These are phyloP conservation scores for Cronartium quercuum DNA, from an alignment of 1,284 basidiomycete genomes.

Conservation along the genomic window DNA sequence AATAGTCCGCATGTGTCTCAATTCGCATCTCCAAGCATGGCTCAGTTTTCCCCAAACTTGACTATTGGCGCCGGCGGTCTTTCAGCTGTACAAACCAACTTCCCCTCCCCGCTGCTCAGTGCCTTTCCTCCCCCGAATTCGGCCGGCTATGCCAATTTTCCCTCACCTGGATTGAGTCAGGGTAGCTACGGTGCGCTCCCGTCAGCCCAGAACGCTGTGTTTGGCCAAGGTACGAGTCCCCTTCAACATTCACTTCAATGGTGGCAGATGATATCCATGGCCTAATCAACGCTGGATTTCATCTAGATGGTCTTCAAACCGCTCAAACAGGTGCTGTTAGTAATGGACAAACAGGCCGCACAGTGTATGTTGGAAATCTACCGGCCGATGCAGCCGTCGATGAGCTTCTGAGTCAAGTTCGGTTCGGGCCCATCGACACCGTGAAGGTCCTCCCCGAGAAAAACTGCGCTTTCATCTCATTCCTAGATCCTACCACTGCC, in stretches of 20 bases:
- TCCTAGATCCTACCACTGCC: slow-evolving; percentile 81
- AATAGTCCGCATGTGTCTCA: background rate
- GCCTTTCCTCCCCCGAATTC: slow-evolving; percentile 41
- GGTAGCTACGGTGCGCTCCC: slow-evolving; percentile 39
- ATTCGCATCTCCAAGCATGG: background rate
- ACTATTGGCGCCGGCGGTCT: background rate
- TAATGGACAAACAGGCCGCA: slow-evolving; percentile 58
- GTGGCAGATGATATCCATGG: too few species aligned
- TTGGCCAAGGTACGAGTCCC: slow-evolving; percentile 38
- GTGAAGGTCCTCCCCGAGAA: slow-evolving; percentile 96
- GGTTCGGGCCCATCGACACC: slow-evolving; percentile 92
- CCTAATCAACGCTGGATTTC: background rate
- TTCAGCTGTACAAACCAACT: slow-evolving; percentile 24
- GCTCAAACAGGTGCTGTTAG: slow-evolving; percentile 1
- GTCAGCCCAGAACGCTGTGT: slow-evolving; percentile 33
- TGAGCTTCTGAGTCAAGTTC: slow-evolving; percentile 92
- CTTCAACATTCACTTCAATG: background rate
- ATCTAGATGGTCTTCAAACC: slow-evolving; percentile 7
- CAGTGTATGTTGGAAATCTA: slow-evolving; percentile 94
- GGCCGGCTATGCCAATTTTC: slow-evolving; percentile 40
- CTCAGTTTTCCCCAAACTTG: slow-evolving; percentile 6
- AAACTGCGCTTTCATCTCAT: slow-evolving; percentile 94
- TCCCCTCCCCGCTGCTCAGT: slow-evolving; percentile 36
- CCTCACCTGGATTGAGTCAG: slow-evolving; percentile 39
- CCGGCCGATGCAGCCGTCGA: slow-evolving; percentile 94